phyloP scores from a whole-genome alignment of 495 filamentous ascomycete species.

The Pseudevernia furfuracea region DNA sequence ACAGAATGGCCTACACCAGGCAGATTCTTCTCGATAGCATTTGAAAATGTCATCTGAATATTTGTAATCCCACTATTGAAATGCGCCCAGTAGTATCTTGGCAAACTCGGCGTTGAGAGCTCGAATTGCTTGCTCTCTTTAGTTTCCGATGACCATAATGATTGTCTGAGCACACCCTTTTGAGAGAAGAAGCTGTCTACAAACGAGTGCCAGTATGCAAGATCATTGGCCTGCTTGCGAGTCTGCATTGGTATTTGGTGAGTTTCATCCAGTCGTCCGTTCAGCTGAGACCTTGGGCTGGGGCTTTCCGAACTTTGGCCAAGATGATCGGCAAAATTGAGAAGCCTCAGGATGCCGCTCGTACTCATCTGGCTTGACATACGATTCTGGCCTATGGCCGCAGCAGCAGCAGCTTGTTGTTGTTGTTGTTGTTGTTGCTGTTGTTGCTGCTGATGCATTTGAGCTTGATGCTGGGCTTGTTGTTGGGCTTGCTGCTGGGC shows the following conservation, averaged over 20 bases:
- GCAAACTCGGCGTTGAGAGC: slow-evolving; percentile 62
- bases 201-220: slow-evolving; percentile 65
- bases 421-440: slow-evolving; percentile 38
- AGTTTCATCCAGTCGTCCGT: not conserved
- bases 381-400: slow-evolving; percentile 45
- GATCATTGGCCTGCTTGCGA: slow-evolving; percentile 50
- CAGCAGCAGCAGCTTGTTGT: slow-evolving; percentile 30
- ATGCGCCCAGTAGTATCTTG: slow-evolving; percentile 74
- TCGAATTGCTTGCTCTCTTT: slow-evolving; percentile 63
- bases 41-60: slow-evolving; percentile 67
- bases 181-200: slow-evolving; percentile 69
- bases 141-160: slow-evolving; percentile 45
- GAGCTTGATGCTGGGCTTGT: slow-evolving; percentile 35
- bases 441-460: slow-evolving; percentile 37
- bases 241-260: slow-evolving; percentile 36
- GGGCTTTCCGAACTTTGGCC: slow-evolving; percentile 53
- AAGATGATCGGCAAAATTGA: slow-evolving; percentile 63
- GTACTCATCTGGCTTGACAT: slow-evolving; percentile 45
- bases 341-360: slow-evolving; percentile 52
- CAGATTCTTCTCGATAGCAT: slow-evolving; percentile 46
- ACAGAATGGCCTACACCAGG: slow-evolving; percentile 57
- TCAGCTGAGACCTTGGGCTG: slow-evolving; percentile 33
- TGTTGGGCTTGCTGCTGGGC: slow-evolving; percentile 35
- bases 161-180: slow-evolving; percentile 59
- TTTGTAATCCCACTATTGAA: slow-evolving; percentile 73